A percentile compares a stretch with the other conserved stretches of the same genome.
phyloP scores from a whole-genome alignment of 345 rosid species.

The Citrus australasica region DNA sequence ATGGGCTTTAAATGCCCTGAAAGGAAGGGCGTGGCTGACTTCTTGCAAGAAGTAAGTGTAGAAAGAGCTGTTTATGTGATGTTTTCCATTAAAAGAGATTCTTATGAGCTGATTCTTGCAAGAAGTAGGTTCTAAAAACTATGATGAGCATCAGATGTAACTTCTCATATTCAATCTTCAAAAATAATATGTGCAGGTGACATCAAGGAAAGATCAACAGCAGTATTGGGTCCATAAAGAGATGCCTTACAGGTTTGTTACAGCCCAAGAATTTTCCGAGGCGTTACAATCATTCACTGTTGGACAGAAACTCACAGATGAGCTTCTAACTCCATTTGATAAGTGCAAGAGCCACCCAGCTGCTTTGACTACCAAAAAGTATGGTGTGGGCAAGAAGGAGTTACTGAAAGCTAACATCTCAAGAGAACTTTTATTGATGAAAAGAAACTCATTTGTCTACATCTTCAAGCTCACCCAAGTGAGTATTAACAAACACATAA shows the following conservation, averaged over 20 bases:
- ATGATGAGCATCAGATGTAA: background rate
- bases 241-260: constrained; percentile 45
- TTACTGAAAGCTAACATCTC: constrained; percentile 49
- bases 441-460: constrained; percentile 53
- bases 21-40: constrained; percentile 75
- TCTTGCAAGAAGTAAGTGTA: constrained; percentile 61
- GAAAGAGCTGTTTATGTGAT: background rate
- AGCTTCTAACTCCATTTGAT: constrained; percentile 48
- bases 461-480: constrained; percentile 51
- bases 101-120: no score
- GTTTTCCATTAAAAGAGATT: background rate
- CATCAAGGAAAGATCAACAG: constrained; percentile 68
- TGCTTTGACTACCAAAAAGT: constrained; percentile 45
- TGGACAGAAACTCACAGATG: constrained; percentile 34
- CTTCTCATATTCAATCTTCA: background rate
- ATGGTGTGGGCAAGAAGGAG: constrained; percentile 50
- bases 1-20: constrained; percentile 75
- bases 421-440: constrained; percentile 57
- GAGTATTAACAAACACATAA: constrained; percentile 17
- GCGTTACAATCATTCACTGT: constrained; percentile 42
- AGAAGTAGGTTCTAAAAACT: background rate
- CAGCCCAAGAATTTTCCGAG: constrained; percentile 44
- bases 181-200: constrained; percentile 40
- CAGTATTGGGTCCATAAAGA: constrained; percentile 58
- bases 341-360: constrained; percentile 50